Conservation (phyloP, 164 flowering plant genomes). For the Taxillus chinensis region DNA sequence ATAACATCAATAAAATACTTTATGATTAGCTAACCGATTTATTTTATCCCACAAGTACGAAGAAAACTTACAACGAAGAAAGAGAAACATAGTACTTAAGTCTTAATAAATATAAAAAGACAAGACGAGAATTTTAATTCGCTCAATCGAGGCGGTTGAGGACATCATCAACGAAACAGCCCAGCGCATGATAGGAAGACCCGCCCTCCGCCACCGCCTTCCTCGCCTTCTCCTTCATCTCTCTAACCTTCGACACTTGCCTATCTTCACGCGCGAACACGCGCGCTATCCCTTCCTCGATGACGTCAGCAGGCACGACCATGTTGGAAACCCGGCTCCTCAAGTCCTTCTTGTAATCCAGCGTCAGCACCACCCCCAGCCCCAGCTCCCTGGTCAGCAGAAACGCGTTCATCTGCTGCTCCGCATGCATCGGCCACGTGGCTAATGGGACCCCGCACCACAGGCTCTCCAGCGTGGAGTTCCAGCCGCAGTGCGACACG, state of each 20-base stretch:
- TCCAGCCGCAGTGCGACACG: constrained; percentile 16
- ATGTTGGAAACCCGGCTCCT: background rate
- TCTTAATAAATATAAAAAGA: too few species aligned
- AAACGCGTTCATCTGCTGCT: constrained; percentile 12
- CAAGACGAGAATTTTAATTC: background rate
- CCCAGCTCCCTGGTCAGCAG: constrained; percentile 9
- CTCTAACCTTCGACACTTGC: constrained; percentile 11
- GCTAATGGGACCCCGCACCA: constrained; percentile 14
- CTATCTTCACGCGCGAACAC: constrained; percentile 14
- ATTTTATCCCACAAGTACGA: too few species aligned
- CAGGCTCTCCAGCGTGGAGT: constrained; percentile 11
- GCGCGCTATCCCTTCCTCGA: constrained; percentile 16
- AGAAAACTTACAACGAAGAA: too few species aligned
- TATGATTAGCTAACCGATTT: too few species aligned
- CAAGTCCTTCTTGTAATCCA: background rate
- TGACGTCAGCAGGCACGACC: constrained; percentile 14
- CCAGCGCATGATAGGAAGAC: constrained; percentile 3
- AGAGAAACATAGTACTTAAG: too few species aligned
- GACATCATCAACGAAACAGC: background rate
- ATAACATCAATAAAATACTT: too few species aligned
- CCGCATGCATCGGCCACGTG: constrained; percentile 15
- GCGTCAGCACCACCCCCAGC: constrained; percentile 1
- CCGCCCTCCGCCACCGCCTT: constrained; percentile 7
- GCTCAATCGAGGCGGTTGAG: background rate
- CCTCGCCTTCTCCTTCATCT: constrained; percentile 9